These are phyloP conservation scores for Mycena vitilis DNA, from an alignment of 768 basidiomycete species.

Conservation along the genomic window DNA sequence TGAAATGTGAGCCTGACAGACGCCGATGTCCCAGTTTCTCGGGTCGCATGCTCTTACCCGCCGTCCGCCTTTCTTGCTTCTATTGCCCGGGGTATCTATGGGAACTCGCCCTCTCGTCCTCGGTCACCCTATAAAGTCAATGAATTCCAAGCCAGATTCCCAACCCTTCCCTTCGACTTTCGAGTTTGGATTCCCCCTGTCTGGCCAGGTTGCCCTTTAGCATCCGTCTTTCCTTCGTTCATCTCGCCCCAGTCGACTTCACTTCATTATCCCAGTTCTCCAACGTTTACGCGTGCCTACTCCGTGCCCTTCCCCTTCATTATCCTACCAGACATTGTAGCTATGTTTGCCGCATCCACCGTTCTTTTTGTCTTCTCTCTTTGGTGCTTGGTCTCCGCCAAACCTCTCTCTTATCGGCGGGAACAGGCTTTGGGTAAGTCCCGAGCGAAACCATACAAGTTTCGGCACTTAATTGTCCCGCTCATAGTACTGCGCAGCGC, in stretches of 20 bases:
- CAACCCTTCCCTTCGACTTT: conserved; percentile 30
- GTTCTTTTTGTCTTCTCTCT: conserved; percentile 33
- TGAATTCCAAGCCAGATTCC: background rate
- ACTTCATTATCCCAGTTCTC: conserved; percentile 29
- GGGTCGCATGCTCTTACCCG: background rate
- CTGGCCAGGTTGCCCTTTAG: conserved; percentile 40
- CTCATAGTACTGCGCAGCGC: conserved; percentile 23
- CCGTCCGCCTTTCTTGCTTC: background rate
- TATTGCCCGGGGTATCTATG: conserved; percentile 18
- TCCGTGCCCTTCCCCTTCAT: background rate
- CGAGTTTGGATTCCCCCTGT: conserved; percentile 11
- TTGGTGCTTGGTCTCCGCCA: conserved; percentile 32
- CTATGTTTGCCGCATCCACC: conserved; percentile 35
- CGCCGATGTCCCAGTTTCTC: background rate
- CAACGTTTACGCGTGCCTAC: background rate
- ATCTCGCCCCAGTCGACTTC: conserved; percentile 33
- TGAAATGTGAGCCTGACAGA: background rate
- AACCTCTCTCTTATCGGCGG: conserved; percentile 32
- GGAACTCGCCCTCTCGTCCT: conserved; percentile 3
- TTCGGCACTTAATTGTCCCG: background rate
- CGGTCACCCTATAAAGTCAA: conserved; percentile 21
- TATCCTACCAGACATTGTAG: conserved; percentile 20
- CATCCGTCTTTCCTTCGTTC: conserved; percentile 36
- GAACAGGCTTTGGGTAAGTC: conserved; percentile 29
- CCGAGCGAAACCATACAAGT: background rate